Evolutionary conservation across 306 rosid genomes (phyloP).

Genomic region (Glycine latifolia): DNA sequence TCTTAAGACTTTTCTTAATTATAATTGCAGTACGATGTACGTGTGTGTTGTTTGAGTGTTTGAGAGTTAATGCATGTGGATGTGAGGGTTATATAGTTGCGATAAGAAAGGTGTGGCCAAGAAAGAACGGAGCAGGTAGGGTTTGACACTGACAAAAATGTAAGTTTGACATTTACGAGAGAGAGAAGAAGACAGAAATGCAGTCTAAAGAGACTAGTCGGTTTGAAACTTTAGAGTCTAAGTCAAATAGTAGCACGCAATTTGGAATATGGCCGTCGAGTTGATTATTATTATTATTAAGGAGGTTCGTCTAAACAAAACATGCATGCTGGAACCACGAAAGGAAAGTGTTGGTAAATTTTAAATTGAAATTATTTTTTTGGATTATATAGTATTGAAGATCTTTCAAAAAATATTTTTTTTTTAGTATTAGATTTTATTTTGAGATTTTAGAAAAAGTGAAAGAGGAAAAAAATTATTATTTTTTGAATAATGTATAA

Average conservation of each 20-base stretch:
- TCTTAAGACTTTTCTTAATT: neutral
- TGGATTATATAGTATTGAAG: no score
- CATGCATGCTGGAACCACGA: neutral
- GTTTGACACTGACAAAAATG: neutral
- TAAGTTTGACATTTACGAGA: neutral
- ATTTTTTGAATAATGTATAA: no score
- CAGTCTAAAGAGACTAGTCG: conserved; percentile 48
- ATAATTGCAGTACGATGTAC: neutral
- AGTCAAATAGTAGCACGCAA: conserved; percentile 55
- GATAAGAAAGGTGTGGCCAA: neutral
- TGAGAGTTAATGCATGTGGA: conserved; percentile 11
- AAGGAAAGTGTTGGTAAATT: no score
- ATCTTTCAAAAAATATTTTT: no score
- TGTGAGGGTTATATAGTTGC: conserved; percentile 20
- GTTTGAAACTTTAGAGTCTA: neutral
- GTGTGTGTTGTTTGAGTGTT: neutral
- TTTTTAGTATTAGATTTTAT: no score
- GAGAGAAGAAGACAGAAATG: neutral
- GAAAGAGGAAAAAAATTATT: no score
- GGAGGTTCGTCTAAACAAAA: no score
- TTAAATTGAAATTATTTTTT: no score
- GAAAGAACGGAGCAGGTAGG: neutral
- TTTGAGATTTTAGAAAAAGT: no score
- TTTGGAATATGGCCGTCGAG: conserved; percentile 7
- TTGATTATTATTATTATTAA: neutral